Conservation (phyloP, 2,329 filamentous ascomycete species). For the Macrophomina phaseolina region DNA sequence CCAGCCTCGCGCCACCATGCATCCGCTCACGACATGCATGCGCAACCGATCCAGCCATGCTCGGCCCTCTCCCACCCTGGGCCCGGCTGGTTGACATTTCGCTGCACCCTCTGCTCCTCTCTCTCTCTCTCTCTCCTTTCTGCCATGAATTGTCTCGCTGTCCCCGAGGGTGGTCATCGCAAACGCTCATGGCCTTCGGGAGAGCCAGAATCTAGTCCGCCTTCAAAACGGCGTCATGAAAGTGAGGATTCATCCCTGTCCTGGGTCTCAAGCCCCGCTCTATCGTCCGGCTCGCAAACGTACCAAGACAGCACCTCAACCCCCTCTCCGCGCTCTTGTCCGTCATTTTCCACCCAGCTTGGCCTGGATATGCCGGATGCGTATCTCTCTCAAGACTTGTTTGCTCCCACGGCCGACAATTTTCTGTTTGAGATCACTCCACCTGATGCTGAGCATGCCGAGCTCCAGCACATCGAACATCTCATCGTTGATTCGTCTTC, state of each 20-base stretch:
- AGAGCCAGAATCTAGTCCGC: background rate
- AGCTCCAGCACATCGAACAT: too few relatives aligned
- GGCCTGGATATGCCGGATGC: background rate
- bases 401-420: background rate
- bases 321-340: background rate
- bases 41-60: too few relatives aligned
- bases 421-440: background rate
- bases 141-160: background rate
- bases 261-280: background rate
- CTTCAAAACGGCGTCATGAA: background rate
- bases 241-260: background rate
- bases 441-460: background rate
- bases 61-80: background rate
- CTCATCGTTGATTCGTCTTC: background rate
- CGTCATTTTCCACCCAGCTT: background rate
- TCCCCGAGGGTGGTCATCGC: background rate
- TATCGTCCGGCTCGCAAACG: background rate
- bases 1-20: background rate
- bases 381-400: background rate
- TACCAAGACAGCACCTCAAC: background rate
- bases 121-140: background rate
- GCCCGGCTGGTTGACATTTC: background rate
- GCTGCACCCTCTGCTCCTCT: background rate
- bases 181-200: background rate
- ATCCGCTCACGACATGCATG: background rate